A percentile compares a stretch with the other conserved stretches of the same genome.
Conservation (phyloP, 169 alveolate species). For the Eimeria acervulina region DNA sequence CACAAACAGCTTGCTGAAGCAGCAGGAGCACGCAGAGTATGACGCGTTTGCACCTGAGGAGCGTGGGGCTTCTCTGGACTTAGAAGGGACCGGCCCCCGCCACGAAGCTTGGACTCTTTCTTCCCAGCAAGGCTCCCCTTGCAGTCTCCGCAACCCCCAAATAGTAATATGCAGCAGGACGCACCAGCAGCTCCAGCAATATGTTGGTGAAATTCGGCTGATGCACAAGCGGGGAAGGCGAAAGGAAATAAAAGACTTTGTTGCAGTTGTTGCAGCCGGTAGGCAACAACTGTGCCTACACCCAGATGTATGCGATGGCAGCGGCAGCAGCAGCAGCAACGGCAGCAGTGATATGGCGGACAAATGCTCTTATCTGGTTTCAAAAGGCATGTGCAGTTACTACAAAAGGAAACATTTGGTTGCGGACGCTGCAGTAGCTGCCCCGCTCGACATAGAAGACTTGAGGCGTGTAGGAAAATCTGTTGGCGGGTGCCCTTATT, state of each 20-base stretch:
- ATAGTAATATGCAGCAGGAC: constrained; percentile 87
- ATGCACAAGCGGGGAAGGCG: constrained; percentile 44
- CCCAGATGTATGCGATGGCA: constrained; percentile 24
- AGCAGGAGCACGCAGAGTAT: constrained; percentile 31
- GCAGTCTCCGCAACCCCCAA: constrained; percentile 77
- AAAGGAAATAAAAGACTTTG: constrained; percentile 1
- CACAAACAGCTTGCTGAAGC: constrained; percentile 13
- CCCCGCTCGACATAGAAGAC: constrained; percentile 49
- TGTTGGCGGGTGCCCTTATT: constrained; percentile 69
- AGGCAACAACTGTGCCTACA: constrained; percentile 29
- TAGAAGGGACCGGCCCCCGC: background rate
- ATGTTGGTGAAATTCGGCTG: constrained; percentile 84
- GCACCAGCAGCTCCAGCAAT: constrained; percentile 88
- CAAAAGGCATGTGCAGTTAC: constrained; percentile 56
- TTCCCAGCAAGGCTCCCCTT: constrained; percentile 4
- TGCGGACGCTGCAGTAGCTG: constrained; percentile 38
- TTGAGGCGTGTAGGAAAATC: constrained; percentile 1
- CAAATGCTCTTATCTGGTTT: constrained; percentile 51
- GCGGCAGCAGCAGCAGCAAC: constrained; percentile 47
- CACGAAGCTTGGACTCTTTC: background rate
- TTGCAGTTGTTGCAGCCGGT: constrained; percentile 67
- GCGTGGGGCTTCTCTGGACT: background rate
- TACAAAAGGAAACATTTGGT: constrained; percentile 7
- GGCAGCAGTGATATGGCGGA: constrained; percentile 60
- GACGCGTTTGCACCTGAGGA: constrained; percentile 71